Conservation (phyloP, 257 asterid genomes). For the Voacanga thouarsii region DNA sequence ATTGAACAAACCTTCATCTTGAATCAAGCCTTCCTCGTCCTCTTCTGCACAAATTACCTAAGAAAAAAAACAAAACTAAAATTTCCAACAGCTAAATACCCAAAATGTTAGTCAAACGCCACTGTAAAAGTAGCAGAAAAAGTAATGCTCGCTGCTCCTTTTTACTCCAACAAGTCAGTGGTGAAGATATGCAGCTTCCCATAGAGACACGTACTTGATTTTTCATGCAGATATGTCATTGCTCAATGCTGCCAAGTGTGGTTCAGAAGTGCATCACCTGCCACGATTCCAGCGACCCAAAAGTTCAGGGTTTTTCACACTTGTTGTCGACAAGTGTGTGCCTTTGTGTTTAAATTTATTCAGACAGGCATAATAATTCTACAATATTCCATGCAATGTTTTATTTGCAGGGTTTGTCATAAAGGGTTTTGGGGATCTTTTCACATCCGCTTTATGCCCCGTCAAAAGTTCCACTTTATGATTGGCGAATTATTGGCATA, state of each 20-base stretch:
- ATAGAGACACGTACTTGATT: constrained; percentile 16
- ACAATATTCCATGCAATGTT: not conserved
- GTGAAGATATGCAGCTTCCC: constrained; percentile 5
- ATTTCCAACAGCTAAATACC: not conserved
- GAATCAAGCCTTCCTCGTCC: not conserved
- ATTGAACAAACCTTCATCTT: constrained; percentile 19
- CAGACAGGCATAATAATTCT: not conserved
- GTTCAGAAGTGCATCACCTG: constrained; percentile 1
- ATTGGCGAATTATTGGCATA: no score
- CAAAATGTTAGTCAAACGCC: not conserved
- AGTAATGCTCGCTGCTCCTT: not conserved
- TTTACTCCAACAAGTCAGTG: not conserved
- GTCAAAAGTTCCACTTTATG: no score
- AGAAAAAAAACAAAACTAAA: not conserved
- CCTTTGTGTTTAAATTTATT: no score
- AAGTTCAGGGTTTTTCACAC: no score
- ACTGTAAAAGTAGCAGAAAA: not conserved
- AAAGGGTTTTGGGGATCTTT: no score
- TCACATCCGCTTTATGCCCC: no score
- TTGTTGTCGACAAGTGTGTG: constrained; percentile 4
- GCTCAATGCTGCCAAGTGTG: constrained; percentile 7
- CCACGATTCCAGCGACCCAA: constrained; percentile 7
- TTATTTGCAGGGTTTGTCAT: not conserved
- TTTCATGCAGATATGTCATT: constrained; percentile 6
- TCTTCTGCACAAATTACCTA: not conserved